These are phyloP conservation scores for Geotrichum ghanense DNA, from an alignment of 805 yeast genomes.

Conservation along the genomic window DNA sequence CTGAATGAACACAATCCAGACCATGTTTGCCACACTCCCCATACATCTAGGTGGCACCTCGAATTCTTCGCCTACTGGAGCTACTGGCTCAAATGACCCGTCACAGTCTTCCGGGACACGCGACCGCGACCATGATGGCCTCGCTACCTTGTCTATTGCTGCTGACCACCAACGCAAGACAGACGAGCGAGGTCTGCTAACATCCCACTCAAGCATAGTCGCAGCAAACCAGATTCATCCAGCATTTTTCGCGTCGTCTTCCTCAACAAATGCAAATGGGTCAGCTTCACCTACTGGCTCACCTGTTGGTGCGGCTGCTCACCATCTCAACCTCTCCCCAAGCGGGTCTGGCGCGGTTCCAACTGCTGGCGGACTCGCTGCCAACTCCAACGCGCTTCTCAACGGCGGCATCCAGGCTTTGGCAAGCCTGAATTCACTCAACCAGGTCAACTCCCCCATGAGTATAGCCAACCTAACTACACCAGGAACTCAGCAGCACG, in stretches of 20 bases:
- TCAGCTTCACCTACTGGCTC: neutral
- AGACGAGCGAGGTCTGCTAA: neutral
- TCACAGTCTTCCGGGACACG: neutral
- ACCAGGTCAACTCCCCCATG: neutral
- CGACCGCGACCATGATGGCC: neutral
- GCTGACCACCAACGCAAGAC: conserved; percentile 1
- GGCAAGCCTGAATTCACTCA: too few species aligned
- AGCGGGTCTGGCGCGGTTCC: too few species aligned
- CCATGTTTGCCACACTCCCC: too few species aligned
- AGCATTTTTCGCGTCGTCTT: neutral
- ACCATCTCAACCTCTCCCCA: neutral
- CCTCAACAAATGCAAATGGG: too few species aligned
- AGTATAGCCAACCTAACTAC: neutral
- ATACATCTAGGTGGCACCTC: too few species aligned
- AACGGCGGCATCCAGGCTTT: too few species aligned
- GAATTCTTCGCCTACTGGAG: too few species aligned
- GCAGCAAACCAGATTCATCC: neutral
- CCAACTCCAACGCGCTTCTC: too few species aligned
- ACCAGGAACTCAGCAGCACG: neutral
- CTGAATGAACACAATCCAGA: too few species aligned
- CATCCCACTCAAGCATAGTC: neutral
- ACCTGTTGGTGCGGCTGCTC: neutral
- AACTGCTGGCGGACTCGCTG: too few species aligned
- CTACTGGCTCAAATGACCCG: too few species aligned
- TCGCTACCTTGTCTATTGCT: conserved; percentile 1